phyloP scores from a whole-genome alignment of 2,329 filamentous ascomycete genomes.

The Leptographium flavum region DNA sequence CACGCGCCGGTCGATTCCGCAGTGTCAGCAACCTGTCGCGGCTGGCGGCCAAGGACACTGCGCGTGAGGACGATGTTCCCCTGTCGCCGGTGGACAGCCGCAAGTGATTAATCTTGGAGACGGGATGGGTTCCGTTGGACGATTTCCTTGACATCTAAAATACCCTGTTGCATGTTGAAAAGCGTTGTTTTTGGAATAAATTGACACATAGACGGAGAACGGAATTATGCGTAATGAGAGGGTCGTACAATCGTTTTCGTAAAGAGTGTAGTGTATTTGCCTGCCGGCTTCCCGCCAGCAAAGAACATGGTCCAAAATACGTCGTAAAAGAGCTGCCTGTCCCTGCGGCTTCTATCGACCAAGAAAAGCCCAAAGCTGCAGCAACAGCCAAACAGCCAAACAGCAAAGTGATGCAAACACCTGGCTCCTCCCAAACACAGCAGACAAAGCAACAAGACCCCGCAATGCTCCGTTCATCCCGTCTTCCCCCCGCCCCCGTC shows the following conservation, averaged over 20 bases:
- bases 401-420: no score
- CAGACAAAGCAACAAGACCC: not conserved
- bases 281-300: no score
- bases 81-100: not conserved
- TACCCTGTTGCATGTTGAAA: not conserved
- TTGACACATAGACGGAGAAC: no score
- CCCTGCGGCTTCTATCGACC: no score
- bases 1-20: constrained; percentile 5
- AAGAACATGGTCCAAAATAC: no score
- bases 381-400: no score
- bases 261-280: no score
- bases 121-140: not conserved
- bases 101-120: not conserved
- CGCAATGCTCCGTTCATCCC: not conserved
- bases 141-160: not conserved
- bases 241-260: no score
- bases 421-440: no score
- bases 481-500: not conserved
- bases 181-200: not conserved
- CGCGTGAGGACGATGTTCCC: not conserved
- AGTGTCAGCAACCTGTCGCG: constrained; percentile 4
- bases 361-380: no score
- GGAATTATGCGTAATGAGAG: no score
- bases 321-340: no score
- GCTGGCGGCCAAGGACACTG: not conserved